phyloP scores from a whole-genome alignment of 1,284 basidiomycete species.

The Mycosarcoma maydis region DNA sequence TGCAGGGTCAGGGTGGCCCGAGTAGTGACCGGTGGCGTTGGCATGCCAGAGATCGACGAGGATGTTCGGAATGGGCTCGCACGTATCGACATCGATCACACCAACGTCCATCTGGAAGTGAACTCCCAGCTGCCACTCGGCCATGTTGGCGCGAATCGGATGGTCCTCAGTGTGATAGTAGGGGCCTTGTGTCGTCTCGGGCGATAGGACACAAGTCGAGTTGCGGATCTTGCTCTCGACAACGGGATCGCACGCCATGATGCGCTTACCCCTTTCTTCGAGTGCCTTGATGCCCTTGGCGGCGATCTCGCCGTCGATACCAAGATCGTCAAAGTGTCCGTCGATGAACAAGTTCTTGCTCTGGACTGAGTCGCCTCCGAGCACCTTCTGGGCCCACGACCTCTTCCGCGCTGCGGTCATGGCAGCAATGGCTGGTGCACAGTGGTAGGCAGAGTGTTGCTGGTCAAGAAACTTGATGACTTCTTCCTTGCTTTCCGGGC shows the following conservation, averaged over 20 bases:
- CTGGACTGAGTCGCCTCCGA: conserved; percentile 56
- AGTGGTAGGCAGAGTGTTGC: conserved; percentile 67
- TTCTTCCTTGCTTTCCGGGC: conserved; percentile 61
- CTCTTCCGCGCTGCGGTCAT: conserved; percentile 64
- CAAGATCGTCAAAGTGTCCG: conserved; percentile 60
- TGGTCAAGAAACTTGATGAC: conserved; percentile 61
- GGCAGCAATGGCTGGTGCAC: conserved; percentile 67
- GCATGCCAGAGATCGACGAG: conserved; percentile 77
- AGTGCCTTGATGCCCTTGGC: conserved; percentile 48
- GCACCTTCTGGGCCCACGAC: conserved; percentile 59
- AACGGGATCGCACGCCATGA: conserved; percentile 63
- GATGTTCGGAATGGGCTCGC: conserved; percentile 75
- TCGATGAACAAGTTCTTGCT: conserved; percentile 67
- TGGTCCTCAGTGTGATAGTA: conserved; percentile 70
- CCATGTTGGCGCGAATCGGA: conserved; percentile 71
- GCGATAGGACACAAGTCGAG: conserved; percentile 67
- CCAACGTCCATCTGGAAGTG: conserved; percentile 74
- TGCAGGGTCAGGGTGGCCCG: conserved; percentile 69
- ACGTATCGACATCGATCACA: conserved; percentile 78
- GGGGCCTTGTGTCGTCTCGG: conserved; percentile 69
- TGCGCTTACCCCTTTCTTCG: conserved; percentile 53
- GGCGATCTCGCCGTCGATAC: conserved; percentile 39
- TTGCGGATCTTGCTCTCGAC: conserved; percentile 64
- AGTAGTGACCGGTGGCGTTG: conserved; percentile 67
- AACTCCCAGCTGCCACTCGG: conserved; percentile 72